Evolutionary conservation across 1,139 yeast genomes (phyloP).

Genomic region (Pneumocystis oryctolagi): DNA sequence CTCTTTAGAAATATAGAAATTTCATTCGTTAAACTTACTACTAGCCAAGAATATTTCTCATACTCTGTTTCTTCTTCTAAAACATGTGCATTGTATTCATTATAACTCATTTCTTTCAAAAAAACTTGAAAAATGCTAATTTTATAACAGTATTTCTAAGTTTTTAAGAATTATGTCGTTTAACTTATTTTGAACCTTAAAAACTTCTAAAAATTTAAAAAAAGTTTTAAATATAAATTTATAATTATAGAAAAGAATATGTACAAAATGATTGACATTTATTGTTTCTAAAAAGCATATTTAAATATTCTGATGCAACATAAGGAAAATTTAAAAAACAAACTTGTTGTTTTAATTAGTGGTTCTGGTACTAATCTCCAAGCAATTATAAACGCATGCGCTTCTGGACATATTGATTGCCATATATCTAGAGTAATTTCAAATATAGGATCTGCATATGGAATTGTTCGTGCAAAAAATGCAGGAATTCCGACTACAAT

Average conservation of each 20-base stretch:
- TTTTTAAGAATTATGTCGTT: neutral
- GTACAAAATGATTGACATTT: neutral
- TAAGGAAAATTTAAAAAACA: neutral
- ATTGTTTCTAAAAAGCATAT: neutral
- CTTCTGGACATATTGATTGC: conserved; percentile 28
- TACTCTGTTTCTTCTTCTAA: conserved; percentile 1
- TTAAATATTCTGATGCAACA: neutral
- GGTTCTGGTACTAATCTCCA: conserved; percentile 91
- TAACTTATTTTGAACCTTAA: neutral
- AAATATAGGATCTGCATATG: conserved; percentile 69
- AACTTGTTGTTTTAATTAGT: conserved; percentile 52
- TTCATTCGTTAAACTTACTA: neutral
- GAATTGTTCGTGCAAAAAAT: conserved; percentile 58
- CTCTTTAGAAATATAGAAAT: neutral
- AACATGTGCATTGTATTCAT: neutral
- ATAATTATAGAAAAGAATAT: neutral
- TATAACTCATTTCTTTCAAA: neutral
- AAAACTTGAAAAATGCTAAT: neutral
- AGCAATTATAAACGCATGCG: conserved; percentile 69
- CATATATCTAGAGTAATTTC: conserved; percentile 63
- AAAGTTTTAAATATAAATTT: neutral
- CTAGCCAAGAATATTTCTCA: neutral
- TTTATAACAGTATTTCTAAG: neutral
- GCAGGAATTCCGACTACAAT: conserved; percentile 53
- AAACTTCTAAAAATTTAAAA: neutral